Conservation (phyloP, 768 basidiomycete genomes). For the Tulasnella sp. region DNA sequence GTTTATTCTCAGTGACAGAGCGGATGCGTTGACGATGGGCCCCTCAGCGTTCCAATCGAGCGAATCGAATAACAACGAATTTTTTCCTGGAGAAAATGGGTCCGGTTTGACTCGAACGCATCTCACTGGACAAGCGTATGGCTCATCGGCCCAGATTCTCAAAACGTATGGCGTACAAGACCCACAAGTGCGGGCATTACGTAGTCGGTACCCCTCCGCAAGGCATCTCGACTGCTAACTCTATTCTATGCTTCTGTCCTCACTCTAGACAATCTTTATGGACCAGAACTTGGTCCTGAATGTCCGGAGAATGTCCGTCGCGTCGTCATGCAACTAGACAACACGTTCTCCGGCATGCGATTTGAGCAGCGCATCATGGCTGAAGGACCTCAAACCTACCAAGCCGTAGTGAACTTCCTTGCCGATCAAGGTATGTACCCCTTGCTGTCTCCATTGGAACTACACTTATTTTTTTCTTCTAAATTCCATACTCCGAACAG, state of each 20-base stretch:
- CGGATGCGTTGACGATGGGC: background rate
- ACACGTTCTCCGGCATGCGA: background rate
- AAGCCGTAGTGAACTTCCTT: background rate
- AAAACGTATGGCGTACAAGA: background rate
- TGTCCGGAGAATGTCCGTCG: background rate
- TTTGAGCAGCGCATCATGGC: background rate
- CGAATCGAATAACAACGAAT: background rate
- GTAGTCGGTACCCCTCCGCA: background rate
- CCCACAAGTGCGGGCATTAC: background rate
- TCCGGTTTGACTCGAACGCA: background rate
- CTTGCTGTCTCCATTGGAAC: background rate
- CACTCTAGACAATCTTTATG: background rate
- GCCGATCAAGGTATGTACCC: background rate
- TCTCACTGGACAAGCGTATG: background rate
- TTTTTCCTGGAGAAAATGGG: too few species aligned
- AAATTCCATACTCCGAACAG: background rate
- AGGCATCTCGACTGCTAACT: background rate
- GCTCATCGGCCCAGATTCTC: background rate
- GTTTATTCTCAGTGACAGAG: constrained; percentile 7
- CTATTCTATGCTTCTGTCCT: background rate
- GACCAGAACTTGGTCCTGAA: background rate
- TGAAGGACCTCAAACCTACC: background rate
- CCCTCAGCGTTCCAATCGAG: constrained; percentile 1
- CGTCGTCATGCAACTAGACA: background rate
- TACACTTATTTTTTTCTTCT: too few species aligned